Percentiles rank a stretch among this genome's conserved stretches.
Conservation (phyloP, 495 filamentous ascomycete species). For the Friedmanniomyces simplex region DNA sequence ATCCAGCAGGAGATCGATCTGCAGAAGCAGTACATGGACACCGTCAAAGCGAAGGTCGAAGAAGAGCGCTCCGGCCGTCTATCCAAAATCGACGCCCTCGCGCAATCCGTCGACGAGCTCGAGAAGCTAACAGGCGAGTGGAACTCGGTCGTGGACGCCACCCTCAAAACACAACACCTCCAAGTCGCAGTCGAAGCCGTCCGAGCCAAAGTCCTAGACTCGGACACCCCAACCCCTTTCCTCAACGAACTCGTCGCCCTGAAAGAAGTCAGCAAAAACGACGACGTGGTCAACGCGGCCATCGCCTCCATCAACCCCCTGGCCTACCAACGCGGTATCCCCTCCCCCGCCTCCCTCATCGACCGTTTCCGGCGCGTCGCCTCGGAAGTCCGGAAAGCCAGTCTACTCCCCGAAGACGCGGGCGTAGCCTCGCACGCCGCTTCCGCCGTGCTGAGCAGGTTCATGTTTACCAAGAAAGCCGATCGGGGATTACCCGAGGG, state of each 20-base stretch:
- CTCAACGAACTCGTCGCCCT: slow-evolving; percentile 82
- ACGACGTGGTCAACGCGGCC: slow-evolving; percentile 80
- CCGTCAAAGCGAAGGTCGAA: slow-evolving; percentile 76
- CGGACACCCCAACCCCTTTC: slow-evolving; percentile 53
- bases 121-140: slow-evolving; percentile 75
- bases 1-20: slow-evolving; percentile 83
- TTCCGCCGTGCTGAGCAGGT: slow-evolving; percentile 75
- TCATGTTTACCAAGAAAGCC: slow-evolving; percentile 86
- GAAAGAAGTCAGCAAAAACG: slow-evolving; percentile 76
- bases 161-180: slow-evolving; percentile 87
- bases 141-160: slow-evolving; percentile 77
- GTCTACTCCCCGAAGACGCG: slow-evolving; percentile 80
- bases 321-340: slow-evolving; percentile 86
- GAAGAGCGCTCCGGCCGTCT: slow-evolving; percentile 78
- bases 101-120: slow-evolving; percentile 62
- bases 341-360: slow-evolving; percentile 70
- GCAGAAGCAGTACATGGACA: slow-evolving; percentile 67
- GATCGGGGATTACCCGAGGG: slow-evolving; percentile 55
- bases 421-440: slow-evolving; percentile 89
- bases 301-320: slow-evolving; percentile 88
- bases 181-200: slow-evolving; percentile 93
- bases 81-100: slow-evolving; percentile 70
- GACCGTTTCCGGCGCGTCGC: slow-evolving; percentile 96
- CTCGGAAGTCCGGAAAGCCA: slow-evolving; percentile 84
- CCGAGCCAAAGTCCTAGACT: slow-evolving; percentile 43